These are phyloP conservation scores for Globisporangium acanthophoron DNA, from an alignment of 352 stramenopile genomes.

Conservation along the genomic window DNA sequence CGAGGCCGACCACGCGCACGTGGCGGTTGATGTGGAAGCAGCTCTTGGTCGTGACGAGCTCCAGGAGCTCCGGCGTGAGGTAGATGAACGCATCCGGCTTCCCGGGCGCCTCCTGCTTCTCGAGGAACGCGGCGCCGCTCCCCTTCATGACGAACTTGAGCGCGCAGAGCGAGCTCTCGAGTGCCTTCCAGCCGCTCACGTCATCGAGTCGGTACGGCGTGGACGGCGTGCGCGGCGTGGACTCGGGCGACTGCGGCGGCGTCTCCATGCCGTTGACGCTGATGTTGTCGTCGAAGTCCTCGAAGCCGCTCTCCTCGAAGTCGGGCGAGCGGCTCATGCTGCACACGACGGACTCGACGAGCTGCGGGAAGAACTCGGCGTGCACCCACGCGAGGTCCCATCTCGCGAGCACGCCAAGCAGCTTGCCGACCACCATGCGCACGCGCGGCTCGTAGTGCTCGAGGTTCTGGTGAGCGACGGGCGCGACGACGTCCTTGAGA, in stretches of 20 bases:
- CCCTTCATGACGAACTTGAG: conserved; percentile 84
- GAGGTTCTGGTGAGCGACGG: conserved; percentile 45
- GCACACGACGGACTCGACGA: conserved; percentile 73
- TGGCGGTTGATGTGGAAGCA: conserved; percentile 95
- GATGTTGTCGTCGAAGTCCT: conserved; percentile 76
- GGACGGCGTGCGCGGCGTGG: conserved; percentile 63
- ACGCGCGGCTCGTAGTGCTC: conserved; percentile 86
- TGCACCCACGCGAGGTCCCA: conserved; percentile 56
- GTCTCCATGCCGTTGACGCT: conserved; percentile 77
- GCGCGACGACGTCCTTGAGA: conserved; percentile 33
- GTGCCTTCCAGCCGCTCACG: conserved; percentile 94
- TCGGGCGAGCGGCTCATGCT: conserved; percentile 73
- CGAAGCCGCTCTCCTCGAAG: conserved; percentile 74
- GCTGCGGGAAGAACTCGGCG: conserved; percentile 52
- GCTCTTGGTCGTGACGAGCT: conserved; percentile 69
- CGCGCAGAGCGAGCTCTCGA: conserved; percentile 90
- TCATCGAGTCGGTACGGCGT: conserved; percentile 90
- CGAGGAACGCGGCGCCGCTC: conserved; percentile 66
- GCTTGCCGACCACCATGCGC: conserved; percentile 62
- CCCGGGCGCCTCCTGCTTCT: conserved; percentile 6
- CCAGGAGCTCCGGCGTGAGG: conserved; percentile 54
- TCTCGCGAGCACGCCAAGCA: conserved; percentile 62
- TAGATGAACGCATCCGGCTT: conserved; percentile 40
- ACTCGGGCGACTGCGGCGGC: conserved; percentile 48
- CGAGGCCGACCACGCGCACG: conserved; percentile 85